A percentile compares a stretch with the other conserved stretches of the same genome.
phyloP scores from a whole-genome alignment of 1,284 basidiomycete genomes.

The Ceraceosorus bombacis region DNA sequence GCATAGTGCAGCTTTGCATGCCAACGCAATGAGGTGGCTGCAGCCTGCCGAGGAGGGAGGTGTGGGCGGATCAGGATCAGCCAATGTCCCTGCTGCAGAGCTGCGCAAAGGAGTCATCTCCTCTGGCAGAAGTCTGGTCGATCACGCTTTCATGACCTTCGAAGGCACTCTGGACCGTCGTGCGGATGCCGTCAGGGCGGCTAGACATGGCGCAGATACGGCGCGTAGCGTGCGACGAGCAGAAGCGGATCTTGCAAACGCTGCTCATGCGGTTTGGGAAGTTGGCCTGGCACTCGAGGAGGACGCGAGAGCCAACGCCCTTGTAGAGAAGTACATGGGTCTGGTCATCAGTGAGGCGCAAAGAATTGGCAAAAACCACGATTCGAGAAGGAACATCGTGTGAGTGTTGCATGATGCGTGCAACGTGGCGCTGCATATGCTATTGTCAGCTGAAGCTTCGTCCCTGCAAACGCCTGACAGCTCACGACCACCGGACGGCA shows the following conservation, averaged over 20 bases:
- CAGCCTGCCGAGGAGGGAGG: slow-evolving; percentile 1
- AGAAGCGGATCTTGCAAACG: slow-evolving; percentile 10
- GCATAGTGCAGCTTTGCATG: slow-evolving; percentile 8
- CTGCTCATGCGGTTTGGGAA: slow-evolving; percentile 11
- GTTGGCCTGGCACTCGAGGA: slow-evolving; percentile 8
- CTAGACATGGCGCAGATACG: slow-evolving; percentile 4
- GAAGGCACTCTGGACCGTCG: slow-evolving; percentile 7
- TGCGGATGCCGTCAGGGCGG: background rate
- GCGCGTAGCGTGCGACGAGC: slow-evolving; percentile 6
- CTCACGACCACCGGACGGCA: background rate
- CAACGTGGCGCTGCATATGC: slow-evolving; percentile 11
- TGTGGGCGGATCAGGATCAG: background rate
- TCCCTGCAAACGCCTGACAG: slow-evolving; percentile 2
- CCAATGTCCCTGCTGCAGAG: too few relatives aligned
- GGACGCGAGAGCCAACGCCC: slow-evolving; percentile 3
- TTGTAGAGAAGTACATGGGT: slow-evolving; percentile 5
- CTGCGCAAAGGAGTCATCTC: slow-evolving; percentile 1
- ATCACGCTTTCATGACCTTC: slow-evolving; percentile 5
- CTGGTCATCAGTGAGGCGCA: slow-evolving; percentile 12
- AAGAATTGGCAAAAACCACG: slow-evolving; percentile 60
- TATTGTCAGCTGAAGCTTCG: background rate
- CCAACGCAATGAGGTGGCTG: slow-evolving; percentile 10
- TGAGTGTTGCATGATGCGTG: slow-evolving; percentile 52
- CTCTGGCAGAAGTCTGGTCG: background rate
- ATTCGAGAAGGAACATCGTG: slow-evolving; percentile 75